Evolutionary conservation across 2,329 filamentous ascomycete species (phyloP).

Genomic region (Cladophialophora psammophila): DNA sequence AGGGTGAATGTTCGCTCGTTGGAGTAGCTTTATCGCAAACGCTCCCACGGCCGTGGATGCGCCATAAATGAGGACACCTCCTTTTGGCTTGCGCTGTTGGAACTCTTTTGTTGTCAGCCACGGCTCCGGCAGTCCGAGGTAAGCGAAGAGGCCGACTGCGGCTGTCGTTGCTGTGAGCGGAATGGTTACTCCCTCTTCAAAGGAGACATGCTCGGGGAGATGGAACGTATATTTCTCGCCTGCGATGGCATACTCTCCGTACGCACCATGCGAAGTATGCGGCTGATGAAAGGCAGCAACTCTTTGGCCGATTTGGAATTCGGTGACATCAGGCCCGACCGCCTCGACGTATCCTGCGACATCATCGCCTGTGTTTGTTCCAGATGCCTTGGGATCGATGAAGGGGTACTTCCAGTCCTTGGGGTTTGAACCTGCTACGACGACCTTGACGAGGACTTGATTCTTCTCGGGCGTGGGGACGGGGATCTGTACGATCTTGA

Average conservation of each 20-base stretch:
- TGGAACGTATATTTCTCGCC: constrained; percentile 63
- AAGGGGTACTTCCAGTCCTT: constrained; percentile 57
- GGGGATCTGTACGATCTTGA: constrained; percentile 46
- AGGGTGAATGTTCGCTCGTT: constrained; percentile 64
- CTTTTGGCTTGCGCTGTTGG: neutral
- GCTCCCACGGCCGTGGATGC: constrained; percentile 64
- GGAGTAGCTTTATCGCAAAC: constrained; percentile 65
- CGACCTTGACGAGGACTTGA: constrained; percentile 52
- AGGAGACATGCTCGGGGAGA: constrained; percentile 57
- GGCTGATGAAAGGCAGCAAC: constrained; percentile 61
- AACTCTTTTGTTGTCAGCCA: constrained; percentile 12
- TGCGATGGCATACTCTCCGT: constrained; percentile 64
- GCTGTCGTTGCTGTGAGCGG: constrained; percentile 33
- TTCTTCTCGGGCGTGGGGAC: constrained; percentile 50
- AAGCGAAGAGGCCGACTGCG: constrained; percentile 26
- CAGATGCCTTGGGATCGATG: neutral
- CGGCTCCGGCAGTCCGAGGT: constrained; percentile 30
- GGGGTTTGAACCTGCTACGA: constrained; percentile 54
- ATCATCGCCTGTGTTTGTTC: constrained; percentile 58
- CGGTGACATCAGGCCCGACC: constrained; percentile 60
- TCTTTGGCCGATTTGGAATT: constrained; percentile 64
- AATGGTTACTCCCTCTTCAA: constrained; percentile 54
- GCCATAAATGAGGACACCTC: constrained; percentile 61
- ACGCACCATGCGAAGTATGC: constrained; percentile 58
- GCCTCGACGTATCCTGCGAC: constrained; percentile 60